These are phyloP conservation scores for Elsinoe necatrix DNA, from an alignment of 2,329 filamentous ascomycete genomes.

Conservation along the genomic window DNA sequence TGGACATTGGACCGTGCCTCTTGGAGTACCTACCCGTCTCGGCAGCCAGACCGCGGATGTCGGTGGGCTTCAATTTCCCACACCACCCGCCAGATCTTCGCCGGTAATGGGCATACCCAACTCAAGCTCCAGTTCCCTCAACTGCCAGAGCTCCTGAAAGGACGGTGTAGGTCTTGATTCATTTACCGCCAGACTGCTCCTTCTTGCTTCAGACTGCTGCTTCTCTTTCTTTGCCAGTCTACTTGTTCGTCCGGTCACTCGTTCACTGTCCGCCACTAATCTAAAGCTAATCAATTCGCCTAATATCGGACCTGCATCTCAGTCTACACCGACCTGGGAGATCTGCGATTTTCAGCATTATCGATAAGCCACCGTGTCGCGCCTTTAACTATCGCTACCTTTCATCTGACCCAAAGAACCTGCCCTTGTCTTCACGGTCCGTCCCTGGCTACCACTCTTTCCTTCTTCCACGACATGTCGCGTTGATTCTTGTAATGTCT, in stretches of 20 bases:
- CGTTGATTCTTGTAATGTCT: constrained; percentile 14
- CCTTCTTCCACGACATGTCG: constrained; percentile 13
- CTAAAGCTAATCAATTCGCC: constrained; percentile 13
- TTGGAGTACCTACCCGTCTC: constrained; percentile 2
- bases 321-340: constrained; percentile 11
- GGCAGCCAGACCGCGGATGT: constrained; percentile 9
- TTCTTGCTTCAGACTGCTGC: constrained; percentile 10
- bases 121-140: constrained; percentile 4
- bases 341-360: constrained; percentile 4
- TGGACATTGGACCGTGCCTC: not conserved
- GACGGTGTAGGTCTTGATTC: constrained; percentile 7
- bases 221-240: constrained; percentile 7
- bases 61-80: constrained; percentile 14
- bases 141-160: constrained; percentile 13
- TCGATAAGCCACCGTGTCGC: constrained; percentile 15
- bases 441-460: constrained; percentile 13
- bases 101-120: constrained; percentile 10
- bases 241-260: constrained; percentile 6
- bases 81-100: constrained; percentile 12
- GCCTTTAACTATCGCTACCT: constrained; percentile 1
- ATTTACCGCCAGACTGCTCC: constrained; percentile 9
- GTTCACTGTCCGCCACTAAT: constrained; percentile 12
- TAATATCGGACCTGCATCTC: constrained; percentile 14
- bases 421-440: constrained; percentile 7
- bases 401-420: not conserved